These are phyloP conservation scores for Aspergillus ustus DNA, from an alignment of 2,329 filamentous ascomycete genomes.

Conservation along the genomic window DNA sequence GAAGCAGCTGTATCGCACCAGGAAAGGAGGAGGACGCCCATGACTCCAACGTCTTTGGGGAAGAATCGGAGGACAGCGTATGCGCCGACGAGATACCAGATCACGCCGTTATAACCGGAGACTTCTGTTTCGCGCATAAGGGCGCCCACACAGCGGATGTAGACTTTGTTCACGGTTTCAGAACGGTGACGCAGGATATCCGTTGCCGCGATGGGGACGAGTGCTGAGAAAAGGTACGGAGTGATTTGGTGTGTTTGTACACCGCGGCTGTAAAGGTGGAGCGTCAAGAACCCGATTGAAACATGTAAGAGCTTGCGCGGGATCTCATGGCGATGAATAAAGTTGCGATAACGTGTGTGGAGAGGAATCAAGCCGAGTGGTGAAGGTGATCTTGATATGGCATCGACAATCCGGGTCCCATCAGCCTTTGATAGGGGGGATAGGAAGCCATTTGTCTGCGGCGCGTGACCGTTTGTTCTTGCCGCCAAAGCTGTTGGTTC, in stretches of 20 bases:
- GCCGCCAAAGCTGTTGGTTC: slow-evolving; percentile 16
- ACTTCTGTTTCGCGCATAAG: slow-evolving; percentile 98
- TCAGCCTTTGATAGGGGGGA: slow-evolving; percentile 47
- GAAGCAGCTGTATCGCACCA: slow-evolving; percentile 98
- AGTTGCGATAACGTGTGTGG: slow-evolving; percentile 85
- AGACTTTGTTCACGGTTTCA: slow-evolving; percentile 80
- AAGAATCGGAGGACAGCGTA: slow-evolving; percentile 85
- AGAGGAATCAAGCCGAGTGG: slow-evolving; percentile 94
- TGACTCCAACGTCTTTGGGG: slow-evolving; percentile 89
- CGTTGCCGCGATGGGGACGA: slow-evolving; percentile 81
- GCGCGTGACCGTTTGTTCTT: slow-evolving; percentile 41
- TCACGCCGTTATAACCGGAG: slow-evolving; percentile 91
- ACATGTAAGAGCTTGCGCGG: slow-evolving; percentile 92
- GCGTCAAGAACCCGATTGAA: slow-evolving; percentile 92
- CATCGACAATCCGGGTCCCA: slow-evolving; percentile 71
- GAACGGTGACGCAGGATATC: slow-evolving; percentile 85
- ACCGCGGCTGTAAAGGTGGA: slow-evolving; percentile 81
- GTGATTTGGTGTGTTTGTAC: slow-evolving; percentile 78
- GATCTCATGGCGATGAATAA: slow-evolving; percentile 96
- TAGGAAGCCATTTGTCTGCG: slow-evolving; percentile 44
- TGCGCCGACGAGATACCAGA: slow-evolving; percentile 91
- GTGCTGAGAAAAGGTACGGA: slow-evolving; percentile 77
- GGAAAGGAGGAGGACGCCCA: slow-evolving; percentile 86
- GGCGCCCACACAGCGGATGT: slow-evolving; percentile 81
- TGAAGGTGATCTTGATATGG: slow-evolving; percentile 88